Conservation (phyloP, 1,284 basidiomycete species). For the Testicularia cyperi region DNA sequence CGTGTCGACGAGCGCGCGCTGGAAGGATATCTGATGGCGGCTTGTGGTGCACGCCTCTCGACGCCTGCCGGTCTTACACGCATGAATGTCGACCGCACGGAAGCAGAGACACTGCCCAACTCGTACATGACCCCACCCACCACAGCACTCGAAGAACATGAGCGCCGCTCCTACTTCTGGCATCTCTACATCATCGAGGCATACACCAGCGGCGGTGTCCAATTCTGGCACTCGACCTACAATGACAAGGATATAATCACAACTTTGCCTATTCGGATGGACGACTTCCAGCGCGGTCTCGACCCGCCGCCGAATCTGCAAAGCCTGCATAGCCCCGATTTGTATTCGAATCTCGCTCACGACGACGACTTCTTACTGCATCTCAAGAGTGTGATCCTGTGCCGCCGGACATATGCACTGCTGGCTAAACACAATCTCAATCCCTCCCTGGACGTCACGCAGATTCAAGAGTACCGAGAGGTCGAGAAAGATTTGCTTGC, state of each 20-base stretch:
- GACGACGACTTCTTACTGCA: conserved; percentile 21
- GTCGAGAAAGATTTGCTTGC: conserved; percentile 8
- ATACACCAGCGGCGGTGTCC: conserved; percentile 1
- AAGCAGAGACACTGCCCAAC: background rate
- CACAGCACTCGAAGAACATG: conserved; percentile 13
- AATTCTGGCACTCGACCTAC: conserved; percentile 5
- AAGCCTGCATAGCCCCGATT: conserved; percentile 6
- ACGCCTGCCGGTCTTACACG: conserved; percentile 3
- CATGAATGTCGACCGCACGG: background rate
- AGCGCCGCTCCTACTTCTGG: conserved; percentile 14
- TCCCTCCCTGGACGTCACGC: background rate
- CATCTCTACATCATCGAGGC: conserved; percentile 11
- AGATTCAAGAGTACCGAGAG: background rate
- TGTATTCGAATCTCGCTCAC: conserved; percentile 11
- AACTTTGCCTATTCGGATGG: conserved; percentile 5
- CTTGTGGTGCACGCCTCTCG: background rate
- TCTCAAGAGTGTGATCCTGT: conserved; percentile 6
- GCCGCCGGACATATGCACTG: background rate
- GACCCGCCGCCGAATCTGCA: conserved; percentile 12
- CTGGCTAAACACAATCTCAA: background rate
- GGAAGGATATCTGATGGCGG: conserved; percentile 4
- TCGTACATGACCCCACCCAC: conserved; percentile 4
- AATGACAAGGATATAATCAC: conserved; percentile 11
- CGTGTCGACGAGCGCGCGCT: conserved; percentile 4
- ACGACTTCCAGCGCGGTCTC: conserved; percentile 9